A percentile compares a stretch with the other conserved stretches of the same genome.
Conservation (phyloP, 2,329 filamentous ascomycete genomes). For the Stachybotrys echinatus region DNA sequence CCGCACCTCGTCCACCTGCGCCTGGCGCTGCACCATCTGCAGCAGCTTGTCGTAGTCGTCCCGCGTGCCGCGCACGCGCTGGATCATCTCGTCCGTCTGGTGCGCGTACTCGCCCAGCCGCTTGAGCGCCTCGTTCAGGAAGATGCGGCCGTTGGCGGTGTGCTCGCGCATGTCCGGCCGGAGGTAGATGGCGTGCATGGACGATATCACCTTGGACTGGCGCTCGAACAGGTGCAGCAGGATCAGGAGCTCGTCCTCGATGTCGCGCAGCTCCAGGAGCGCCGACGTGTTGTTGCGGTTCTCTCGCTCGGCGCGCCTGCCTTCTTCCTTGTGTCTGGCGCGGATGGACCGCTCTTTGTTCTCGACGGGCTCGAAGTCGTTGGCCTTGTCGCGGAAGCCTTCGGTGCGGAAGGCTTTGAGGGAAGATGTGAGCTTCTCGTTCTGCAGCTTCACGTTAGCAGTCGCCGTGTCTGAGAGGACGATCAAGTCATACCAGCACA, state of each 20-base stretch:
- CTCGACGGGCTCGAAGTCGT: conserved; percentile 33
- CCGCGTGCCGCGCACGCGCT: conserved; percentile 50
- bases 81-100: conserved; percentile 51
- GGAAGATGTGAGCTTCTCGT: conserved; percentile 56
- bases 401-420: conserved; percentile 58
- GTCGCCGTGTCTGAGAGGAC: background rate
- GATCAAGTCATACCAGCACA: conserved; percentile 40
- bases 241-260: conserved; percentile 58
- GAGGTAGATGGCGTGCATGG: conserved; percentile 39
- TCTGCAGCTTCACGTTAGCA: conserved; percentile 29
- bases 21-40: conserved; percentile 62
- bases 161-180: conserved; percentile 32
- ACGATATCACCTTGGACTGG: conserved; percentile 44
- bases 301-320: conserved; percentile 44
- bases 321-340: conserved; percentile 31
- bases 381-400: conserved; percentile 43
- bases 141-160: conserved; percentile 42
- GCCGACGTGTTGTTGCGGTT: conserved; percentile 60
- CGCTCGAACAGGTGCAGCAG: conserved; percentile 52
- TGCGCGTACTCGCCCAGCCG: conserved; percentile 50
- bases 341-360: conserved; percentile 33
- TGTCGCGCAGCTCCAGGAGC: conserved; percentile 56
- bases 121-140: conserved; percentile 46
- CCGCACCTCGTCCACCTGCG: conserved; percentile 60
- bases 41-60: conserved; percentile 61